Evolutionary conservation across 148 eudicot species (phyloP), one percentile per base, ranked within the genome.

Genomic region (Talinum fruticosum): DNA sequence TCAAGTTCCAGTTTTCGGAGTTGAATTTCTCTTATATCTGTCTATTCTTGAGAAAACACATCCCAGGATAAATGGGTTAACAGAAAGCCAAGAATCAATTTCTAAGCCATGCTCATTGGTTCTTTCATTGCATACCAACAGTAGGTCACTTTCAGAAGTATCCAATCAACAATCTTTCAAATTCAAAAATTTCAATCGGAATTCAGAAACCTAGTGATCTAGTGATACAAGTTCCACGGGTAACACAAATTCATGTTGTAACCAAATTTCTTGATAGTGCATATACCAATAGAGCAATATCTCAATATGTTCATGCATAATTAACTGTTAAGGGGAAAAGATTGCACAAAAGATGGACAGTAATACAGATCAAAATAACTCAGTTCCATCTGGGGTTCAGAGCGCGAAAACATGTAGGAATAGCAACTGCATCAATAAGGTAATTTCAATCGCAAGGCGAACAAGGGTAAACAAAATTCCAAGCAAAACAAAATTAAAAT

Each of bases 401-500:
- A 26, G 28, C 59, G 23, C 44, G 23, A 41, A 12, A 34, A 62
- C 34, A 47, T 68, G 32, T 6, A 61, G 29, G 13, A 59, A 59
- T 24, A n/a, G 18, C 10, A n/a, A 62, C 23, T 15, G 41, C 47
- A n/a, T 30, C 26, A 68, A 53, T 5, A 75, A 28, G 26, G 14
- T 61, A 34, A 57, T 29, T 65, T 26, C 35, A 73, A 66, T 10
- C 6, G 19, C 35, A 29, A 8, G 73, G 15, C 3, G 3, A 6
- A 23, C 10, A 54, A 30, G n/a, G 59, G 61, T 29, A 47, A 37
- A 72, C 26, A 66, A 83, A 18, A 75, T 32, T 59, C 74, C 18
- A 32, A 13, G 28, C 18, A n/a, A 36, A 29, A 65, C 61, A 77
- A 83, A 77, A 64, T 37, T 65, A 61, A 64, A 70, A 24, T 14